phyloP scores from a whole-genome alignment of 1,139 yeast species.

The Candida albicans region DNA sequence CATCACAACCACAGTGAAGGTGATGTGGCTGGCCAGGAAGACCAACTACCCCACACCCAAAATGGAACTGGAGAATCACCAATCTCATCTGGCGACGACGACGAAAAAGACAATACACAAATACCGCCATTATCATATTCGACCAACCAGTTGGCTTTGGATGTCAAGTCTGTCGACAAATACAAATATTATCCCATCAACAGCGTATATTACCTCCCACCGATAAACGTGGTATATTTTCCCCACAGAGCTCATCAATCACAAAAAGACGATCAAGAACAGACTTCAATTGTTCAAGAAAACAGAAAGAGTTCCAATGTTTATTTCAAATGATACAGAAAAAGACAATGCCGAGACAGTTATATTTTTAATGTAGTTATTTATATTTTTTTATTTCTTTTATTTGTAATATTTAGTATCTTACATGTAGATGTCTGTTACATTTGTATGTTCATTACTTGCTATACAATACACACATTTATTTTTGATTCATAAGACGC shows the following conservation, averaged over 20 bases:
- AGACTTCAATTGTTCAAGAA: conserved; percentile 11
- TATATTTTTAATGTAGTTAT: too few relatives aligned
- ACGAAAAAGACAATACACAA: conserved; percentile 4
- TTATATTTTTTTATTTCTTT: too few relatives aligned
- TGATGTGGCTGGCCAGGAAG: conserved; percentile 2
- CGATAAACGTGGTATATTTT: conserved; percentile 58
- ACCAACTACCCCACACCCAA: conserved; percentile 1
- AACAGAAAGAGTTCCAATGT: conserved; percentile 32
- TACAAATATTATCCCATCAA: conserved; percentile 60
- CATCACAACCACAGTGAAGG: conserved; percentile 11
- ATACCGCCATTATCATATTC: conserved; percentile 15
- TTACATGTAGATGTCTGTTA: too few relatives aligned
- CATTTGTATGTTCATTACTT: too few relatives aligned
- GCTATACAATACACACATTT: too few relatives aligned
- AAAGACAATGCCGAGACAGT: too few relatives aligned
- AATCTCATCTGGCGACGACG: conserved; percentile 6
- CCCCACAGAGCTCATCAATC: conserved; percentile 55
- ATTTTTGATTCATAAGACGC: background rate
- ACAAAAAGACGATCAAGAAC: conserved; percentile 17
- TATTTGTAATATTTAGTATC: too few relatives aligned
- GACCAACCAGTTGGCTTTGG: conserved; percentile 15
- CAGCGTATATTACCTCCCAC: conserved; percentile 56
- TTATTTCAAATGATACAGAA: conserved; percentile 23
- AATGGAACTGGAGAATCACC: conserved; percentile 11
- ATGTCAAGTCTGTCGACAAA: conserved; percentile 20